Conservation (phyloP, 345 rosid genomes). For the Eucalyptus regnans region DNA sequence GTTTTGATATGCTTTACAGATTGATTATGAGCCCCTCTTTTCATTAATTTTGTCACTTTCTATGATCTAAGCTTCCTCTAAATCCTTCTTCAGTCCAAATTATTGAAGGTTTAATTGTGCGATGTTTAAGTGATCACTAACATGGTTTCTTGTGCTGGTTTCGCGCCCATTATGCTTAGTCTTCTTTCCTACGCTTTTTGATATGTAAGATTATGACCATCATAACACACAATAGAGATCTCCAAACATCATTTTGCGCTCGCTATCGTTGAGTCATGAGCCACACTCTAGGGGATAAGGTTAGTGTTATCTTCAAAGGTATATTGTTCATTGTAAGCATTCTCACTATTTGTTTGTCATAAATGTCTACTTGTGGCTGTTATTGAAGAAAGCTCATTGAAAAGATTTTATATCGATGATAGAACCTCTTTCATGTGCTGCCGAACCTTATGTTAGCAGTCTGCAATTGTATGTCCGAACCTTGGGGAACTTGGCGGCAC, state of each 20-base stretch:
- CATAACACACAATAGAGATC: background rate
- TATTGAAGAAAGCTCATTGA: background rate
- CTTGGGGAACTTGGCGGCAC: too few relatives aligned
- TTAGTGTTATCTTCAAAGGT: background rate
- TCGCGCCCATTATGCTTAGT: background rate
- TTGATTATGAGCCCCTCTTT: background rate
- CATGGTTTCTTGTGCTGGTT: background rate
- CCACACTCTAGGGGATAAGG: background rate
- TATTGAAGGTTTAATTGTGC: background rate
- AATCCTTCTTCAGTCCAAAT: background rate
- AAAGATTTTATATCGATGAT: fast-evolving
- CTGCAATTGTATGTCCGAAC: too few relatives aligned
- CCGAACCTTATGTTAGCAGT: too few relatives aligned
- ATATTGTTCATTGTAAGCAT: background rate
- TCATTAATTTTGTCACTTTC: background rate
- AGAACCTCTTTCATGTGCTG: too few relatives aligned
- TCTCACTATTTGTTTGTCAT: background rate
- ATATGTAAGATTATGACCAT: background rate
- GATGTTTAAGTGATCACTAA: background rate
- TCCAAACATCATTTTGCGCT: background rate
- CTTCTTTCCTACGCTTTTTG: background rate
- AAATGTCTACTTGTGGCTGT: background rate
- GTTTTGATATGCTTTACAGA: background rate
- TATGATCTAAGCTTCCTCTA: background rate
- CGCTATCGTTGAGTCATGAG: background rate